phyloP scores from a whole-genome alignment of 345 rosid species.

The Populus ilicifolia region DNA sequence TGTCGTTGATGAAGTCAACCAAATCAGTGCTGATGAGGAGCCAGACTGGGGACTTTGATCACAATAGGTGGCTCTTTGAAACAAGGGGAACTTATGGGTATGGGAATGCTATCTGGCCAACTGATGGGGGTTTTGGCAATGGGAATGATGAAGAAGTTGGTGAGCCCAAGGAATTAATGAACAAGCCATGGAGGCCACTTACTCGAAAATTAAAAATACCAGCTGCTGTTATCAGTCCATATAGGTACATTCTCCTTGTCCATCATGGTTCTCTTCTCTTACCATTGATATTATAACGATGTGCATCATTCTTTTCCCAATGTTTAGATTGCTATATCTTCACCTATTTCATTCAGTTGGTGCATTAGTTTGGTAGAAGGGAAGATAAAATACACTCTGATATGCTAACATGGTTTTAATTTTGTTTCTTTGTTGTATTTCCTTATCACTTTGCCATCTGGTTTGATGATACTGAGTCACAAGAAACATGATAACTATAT shows the following conservation, averaged over 20 bases:
- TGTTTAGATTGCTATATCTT: background rate
- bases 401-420: no score
- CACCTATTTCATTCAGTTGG: background rate
- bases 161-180: conserved; percentile 73
- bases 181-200: conserved; percentile 94
- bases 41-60: conserved; percentile 96
- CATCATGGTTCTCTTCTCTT: conserved; percentile 1
- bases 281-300: background rate
- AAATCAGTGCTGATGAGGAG: conserved; percentile 83
- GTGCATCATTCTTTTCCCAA: background rate
- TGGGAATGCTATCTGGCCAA: conserved; percentile 96
- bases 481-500: background rate
- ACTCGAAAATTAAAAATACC: conserved; percentile 89
- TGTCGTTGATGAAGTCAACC: conserved; percentile 89
- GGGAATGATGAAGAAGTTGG: conserved; percentile 54
- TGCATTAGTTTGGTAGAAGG: background rate
- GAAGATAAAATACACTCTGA: background rate
- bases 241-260: conserved; percentile 46
- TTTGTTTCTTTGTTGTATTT: no score
- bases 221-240: conserved; percentile 91
- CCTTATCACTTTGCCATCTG: background rate
- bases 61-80: conserved; percentile 89
- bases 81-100: conserved; percentile 89
- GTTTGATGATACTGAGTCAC: background rate
- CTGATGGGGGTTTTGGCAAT: conserved; percentile 57